Conservation (phyloP, 78 protist genomes). For the Pigoraptor vietnamica region DNA sequence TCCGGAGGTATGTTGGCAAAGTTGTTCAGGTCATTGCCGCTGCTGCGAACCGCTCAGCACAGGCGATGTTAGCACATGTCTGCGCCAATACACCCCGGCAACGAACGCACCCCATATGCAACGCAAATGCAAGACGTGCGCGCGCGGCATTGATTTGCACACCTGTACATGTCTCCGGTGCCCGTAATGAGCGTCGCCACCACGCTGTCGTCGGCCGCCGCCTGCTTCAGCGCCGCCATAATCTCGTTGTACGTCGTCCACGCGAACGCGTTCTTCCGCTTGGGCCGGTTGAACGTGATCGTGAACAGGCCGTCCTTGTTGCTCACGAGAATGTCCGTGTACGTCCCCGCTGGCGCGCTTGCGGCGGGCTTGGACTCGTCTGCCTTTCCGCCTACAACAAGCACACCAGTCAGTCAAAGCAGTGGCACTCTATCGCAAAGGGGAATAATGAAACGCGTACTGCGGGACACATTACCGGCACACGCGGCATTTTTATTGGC, state of each 20-base stretch:
- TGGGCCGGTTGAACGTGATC: conserved; percentile 7
- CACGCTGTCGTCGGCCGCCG: background rate
- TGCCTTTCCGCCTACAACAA: too few species aligned
- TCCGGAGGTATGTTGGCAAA: background rate
- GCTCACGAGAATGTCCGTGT: background rate
- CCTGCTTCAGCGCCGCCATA: background rate
- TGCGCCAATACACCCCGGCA: background rate
- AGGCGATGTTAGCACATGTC: background rate
- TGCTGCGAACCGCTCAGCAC: background rate
- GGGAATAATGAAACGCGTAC: too few species aligned
- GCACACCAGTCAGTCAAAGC: too few species aligned
- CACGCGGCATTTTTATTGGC: too few species aligned
- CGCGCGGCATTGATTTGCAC: too few species aligned
- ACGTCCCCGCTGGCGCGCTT: background rate
- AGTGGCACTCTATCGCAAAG: too few species aligned
- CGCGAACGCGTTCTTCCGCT: conserved; percentile 12
- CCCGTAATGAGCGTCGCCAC: conserved; percentile 16
- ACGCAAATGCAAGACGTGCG: too few species aligned
- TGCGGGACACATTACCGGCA: too few species aligned
- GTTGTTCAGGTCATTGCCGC: conserved; percentile 15
- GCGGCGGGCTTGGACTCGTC: background rate
- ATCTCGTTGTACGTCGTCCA: background rate
- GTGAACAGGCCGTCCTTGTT: background rate
- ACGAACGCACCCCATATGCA: too few species aligned
- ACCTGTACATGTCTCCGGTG: conserved; percentile 23